phyloP scores from a whole-genome alignment of 768 basidiomycete species.

The Kwoniella newhampshirensis region DNA sequence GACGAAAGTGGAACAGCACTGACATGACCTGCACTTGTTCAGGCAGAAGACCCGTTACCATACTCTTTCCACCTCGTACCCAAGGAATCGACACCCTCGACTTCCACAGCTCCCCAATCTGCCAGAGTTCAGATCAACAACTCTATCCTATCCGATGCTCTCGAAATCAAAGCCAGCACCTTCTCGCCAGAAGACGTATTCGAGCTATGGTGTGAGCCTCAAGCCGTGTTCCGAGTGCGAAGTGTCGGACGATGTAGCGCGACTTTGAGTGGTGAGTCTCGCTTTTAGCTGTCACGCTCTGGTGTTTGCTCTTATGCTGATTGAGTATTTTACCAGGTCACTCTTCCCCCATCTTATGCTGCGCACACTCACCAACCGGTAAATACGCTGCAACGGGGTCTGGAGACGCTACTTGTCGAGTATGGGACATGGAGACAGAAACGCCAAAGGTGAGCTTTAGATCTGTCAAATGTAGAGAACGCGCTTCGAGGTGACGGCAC shows the following conservation, averaged over 20 bases:
- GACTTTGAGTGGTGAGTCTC: slow-evolving; percentile 71
- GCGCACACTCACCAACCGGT: slow-evolving; percentile 92
- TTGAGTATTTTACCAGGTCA: slow-evolving; percentile 64
- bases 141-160: slow-evolving; percentile 77
- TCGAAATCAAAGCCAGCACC: slow-evolving; percentile 57
- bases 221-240: slow-evolving; percentile 90
- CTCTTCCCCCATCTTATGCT: slow-evolving; percentile 87
- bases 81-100: slow-evolving; percentile 27
- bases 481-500: not conserved
- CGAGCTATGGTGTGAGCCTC: slow-evolving; percentile 84
- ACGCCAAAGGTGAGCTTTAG: slow-evolving; percentile 63
- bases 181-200: slow-evolving; percentile 72
- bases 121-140: slow-evolving; percentile 79
- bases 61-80: slow-evolving; percentile 79
- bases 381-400: slow-evolving; percentile 88
- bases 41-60: slow-evolving; percentile 86
- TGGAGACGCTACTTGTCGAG: slow-evolving; percentile 84
- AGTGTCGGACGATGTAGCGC: slow-evolving; percentile 93
- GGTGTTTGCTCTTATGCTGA: not conserved
- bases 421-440: slow-evolving; percentile 94
- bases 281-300: not conserved
- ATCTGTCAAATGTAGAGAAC: not conserved
- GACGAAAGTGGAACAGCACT: not conserved
- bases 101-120: slow-evolving; percentile 56
- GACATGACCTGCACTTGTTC: slow-evolving; percentile 14